phyloP scores from a whole-genome alignment of 805 yeast genomes.

The Debaryomyces hansenii region DNA sequence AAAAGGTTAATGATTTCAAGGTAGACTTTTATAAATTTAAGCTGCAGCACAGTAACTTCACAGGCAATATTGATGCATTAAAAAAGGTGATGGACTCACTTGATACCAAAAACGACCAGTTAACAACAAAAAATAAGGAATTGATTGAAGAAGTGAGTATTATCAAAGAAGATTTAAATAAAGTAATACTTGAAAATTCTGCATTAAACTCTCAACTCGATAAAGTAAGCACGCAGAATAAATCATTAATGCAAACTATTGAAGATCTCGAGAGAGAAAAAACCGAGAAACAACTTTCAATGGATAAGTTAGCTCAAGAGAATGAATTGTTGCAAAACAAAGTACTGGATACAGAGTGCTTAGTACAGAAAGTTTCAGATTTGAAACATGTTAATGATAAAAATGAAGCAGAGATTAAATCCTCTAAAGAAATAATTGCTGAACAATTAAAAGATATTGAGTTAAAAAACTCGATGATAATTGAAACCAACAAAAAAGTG shows the following conservation, averaged over 20 bases:
- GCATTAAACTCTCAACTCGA: neutral
- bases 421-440: constrained; percentile 15
- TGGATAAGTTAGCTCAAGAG: neutral
- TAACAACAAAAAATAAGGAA: neutral
- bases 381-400: neutral
- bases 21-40: constrained; percentile 10
- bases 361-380: neutral
- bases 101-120: neutral
- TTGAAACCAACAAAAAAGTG: constrained; percentile 15
- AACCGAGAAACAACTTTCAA: neutral
- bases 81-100: neutral
- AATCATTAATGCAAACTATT: neutral
- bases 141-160: neutral
- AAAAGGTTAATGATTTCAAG: constrained; percentile 8
- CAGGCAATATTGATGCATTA: neutral
- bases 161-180: neutral
- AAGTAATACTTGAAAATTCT: neutral
- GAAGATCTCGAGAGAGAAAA: neutral
- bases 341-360: neutral
- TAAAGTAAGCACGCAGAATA: neutral
- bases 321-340: neutral
- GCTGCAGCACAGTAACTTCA: constrained; percentile 5
- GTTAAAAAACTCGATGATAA: constrained; percentile 7
- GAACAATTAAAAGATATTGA: constrained; percentile 21
- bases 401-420: neutral